A percentile compares a stretch with the other conserved stretches of the same genome.
Conservation (phyloP, 257 asterid genomes). For the Henckelia pumila region DNA sequence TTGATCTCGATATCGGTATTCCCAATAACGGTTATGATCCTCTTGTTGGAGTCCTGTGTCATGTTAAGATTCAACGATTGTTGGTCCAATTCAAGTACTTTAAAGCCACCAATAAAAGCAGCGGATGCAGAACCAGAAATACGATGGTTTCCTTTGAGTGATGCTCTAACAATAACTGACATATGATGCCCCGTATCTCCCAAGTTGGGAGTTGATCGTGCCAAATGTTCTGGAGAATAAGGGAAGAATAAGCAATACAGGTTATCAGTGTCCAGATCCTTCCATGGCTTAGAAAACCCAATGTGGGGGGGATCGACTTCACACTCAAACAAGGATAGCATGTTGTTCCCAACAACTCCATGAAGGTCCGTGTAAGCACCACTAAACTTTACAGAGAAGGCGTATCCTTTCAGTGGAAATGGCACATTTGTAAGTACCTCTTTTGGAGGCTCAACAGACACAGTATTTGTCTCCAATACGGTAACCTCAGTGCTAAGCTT, state of each 20-base stretch:
- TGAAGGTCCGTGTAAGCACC: constrained; percentile 28
- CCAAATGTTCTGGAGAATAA: constrained; percentile 64
- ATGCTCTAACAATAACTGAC: constrained; percentile 57
- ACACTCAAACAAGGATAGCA: constrained; percentile 44
- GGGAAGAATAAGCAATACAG: constrained; percentile 74
- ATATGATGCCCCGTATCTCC: constrained; percentile 33
- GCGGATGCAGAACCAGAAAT: constrained; percentile 74
- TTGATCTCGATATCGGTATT: constrained; percentile 59
- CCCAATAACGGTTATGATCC: constrained; percentile 59
- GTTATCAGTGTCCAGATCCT: constrained; percentile 49
- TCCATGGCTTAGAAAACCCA: constrained; percentile 73
- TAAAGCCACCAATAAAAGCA: constrained; percentile 72
- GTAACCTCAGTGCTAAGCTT: constrained; percentile 65
- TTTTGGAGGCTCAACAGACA: constrained; percentile 61
- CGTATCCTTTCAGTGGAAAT: constrained; percentile 63
- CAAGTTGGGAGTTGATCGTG: constrained; percentile 33
- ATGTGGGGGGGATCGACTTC: constrained; percentile 57
- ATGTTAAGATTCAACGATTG: constrained; percentile 49
- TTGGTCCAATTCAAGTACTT: constrained; percentile 50
- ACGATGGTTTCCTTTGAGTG: constrained; percentile 45
- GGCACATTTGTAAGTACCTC: constrained; percentile 72
- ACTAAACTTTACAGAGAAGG: constrained; percentile 52
- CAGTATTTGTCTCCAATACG: constrained; percentile 47
- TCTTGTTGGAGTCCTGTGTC: constrained; percentile 40
- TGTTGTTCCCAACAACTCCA: constrained; percentile 33